Percentiles rank a stretch among this genome's conserved stretches.
Conservation (phyloP, 2,329 filamentous ascomycete genomes). For the Beauveria bassiana region DNA sequence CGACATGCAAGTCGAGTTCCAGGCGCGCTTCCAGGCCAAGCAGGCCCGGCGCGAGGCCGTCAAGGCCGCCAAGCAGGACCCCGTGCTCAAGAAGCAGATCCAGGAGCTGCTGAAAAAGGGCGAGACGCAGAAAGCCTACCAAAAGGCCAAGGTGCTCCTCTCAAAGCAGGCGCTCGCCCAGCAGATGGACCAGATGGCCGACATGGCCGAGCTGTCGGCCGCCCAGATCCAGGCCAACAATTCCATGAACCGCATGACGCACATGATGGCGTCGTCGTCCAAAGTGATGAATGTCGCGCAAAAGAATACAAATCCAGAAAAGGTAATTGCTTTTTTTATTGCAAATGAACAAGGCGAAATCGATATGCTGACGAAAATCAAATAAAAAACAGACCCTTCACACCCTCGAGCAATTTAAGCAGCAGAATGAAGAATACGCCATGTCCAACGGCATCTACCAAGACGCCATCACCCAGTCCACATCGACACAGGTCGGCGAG, state of each 20-base stretch:
- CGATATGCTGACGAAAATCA: not conserved
- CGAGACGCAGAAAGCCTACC: conserved; percentile 55
- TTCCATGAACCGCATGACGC: conserved; percentile 57
- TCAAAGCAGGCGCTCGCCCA: conserved; percentile 54
- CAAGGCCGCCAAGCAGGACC: conserved; percentile 54
- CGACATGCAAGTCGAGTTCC: conserved; percentile 57
- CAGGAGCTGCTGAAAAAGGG: conserved; percentile 55
- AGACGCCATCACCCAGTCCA: conserved; percentile 74
- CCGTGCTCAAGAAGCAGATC: conserved; percentile 54
- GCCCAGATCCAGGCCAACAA: conserved; percentile 59
- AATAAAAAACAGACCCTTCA: conserved; percentile 39
- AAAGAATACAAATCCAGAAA: conserved; percentile 51
- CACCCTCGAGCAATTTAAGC: conserved; percentile 53
- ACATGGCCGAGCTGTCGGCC: conserved; percentile 54
- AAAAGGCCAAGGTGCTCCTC: conserved; percentile 55
- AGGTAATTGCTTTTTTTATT: conserved; percentile 25
- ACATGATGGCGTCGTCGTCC: conserved; percentile 55
- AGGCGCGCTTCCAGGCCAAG: conserved; percentile 56
- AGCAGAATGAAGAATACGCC: conserved; percentile 57
- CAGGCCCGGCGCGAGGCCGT: conserved; percentile 53
- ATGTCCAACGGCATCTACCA: conserved; percentile 71
- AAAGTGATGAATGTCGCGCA: conserved; percentile 51
- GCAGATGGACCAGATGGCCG: conserved; percentile 58
- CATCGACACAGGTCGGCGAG: conserved; percentile 63
- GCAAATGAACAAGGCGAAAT: no score